Conservation (phyloP, 768 basidiomycete genomes). For the Calocera viscosa region DNA sequence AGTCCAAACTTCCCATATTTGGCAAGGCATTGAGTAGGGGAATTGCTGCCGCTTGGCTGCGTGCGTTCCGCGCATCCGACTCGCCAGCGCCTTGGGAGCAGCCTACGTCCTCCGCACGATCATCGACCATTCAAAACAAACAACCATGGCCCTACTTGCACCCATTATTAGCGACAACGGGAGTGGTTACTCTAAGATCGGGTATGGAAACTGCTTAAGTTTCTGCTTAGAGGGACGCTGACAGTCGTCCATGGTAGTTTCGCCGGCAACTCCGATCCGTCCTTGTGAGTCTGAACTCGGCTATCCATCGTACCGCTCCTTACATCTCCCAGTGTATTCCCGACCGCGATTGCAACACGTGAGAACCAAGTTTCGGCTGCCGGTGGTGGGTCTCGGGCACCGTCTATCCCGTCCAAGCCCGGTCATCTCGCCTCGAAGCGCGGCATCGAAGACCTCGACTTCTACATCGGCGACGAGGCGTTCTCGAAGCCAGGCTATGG, state of each 20-base stretch:
- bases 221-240: background rate
- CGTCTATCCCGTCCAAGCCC: constrained; percentile 70
- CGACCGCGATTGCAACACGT: constrained; percentile 89
- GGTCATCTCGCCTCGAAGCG: constrained; percentile 91
- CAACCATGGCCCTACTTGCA: constrained; percentile 65
- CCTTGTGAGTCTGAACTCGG: constrained; percentile 54
- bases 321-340: constrained; percentile 62
- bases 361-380: constrained; percentile 47
- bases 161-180: constrained; percentile 98
- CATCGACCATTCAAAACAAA: background rate
- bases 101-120: background rate
- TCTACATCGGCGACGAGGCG: constrained; percentile 98
- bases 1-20: too few relatives aligned
- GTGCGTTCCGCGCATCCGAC: background rate
- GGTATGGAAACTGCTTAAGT: constrained; percentile 40
- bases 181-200: constrained; percentile 93
- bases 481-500: constrained; percentile 88
- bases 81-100: background rate
- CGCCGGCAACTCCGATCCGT: constrained; percentile 97
- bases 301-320: constrained; percentile 8
- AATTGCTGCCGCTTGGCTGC: background rate
- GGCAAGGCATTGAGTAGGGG: background rate
- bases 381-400: constrained; percentile 35
- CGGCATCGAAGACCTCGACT: constrained; percentile 97
- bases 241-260: constrained; percentile 41